Evolutionary conservation across 345 rosid species (phyloP), one percentile per base, ranked within the genome.

Genomic region (Pistacia integerrima): DNA sequence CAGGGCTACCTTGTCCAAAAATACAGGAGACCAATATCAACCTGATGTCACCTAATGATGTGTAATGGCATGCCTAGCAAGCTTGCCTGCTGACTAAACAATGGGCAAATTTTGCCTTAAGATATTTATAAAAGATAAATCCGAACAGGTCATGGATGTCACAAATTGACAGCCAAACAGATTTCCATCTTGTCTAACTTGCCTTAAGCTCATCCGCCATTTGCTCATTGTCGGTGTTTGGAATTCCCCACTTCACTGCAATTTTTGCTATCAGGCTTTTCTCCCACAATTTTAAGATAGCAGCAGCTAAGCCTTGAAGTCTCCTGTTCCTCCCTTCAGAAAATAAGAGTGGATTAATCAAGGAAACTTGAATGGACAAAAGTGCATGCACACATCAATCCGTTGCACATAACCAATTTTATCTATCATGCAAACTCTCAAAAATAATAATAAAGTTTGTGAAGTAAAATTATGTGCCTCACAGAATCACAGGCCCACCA

Each of bases 171-270:
- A 56, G 28, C 28, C 52, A 49, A 63, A 77, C 64, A 65, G 52
- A 38, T 20, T 18, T 62, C 38, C 20, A 51, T 22, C 35, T 3
- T 14, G 12, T 22, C 51, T 30, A 44, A 82, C 79, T 81, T 80
- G 77, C 98, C 94, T 92, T 94, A 70, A 94, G 86, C 81, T 90
- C 91, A 72, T 87, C 57, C 28, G 94, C 95, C 98, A 94, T 94
- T 82, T 85, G 87, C 81, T 89, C 93, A 87, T 90, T 92, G 87
- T 84, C 81, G 17, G 91, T 86, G 77, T 92, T 92, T 22, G 81
- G 86, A 78, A 85, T 78, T 66, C 97, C 98, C 98, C 96, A 89
- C 82, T 94, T 94, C 80, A 94, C 86, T 25, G 96, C 89, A 83
- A 94, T 87, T 86, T 94, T 94, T 65, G 89, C 95, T 56, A 94